Conservation (phyloP, 2,329 filamentous ascomycete genomes). For the Calonectria crousiana region DNA sequence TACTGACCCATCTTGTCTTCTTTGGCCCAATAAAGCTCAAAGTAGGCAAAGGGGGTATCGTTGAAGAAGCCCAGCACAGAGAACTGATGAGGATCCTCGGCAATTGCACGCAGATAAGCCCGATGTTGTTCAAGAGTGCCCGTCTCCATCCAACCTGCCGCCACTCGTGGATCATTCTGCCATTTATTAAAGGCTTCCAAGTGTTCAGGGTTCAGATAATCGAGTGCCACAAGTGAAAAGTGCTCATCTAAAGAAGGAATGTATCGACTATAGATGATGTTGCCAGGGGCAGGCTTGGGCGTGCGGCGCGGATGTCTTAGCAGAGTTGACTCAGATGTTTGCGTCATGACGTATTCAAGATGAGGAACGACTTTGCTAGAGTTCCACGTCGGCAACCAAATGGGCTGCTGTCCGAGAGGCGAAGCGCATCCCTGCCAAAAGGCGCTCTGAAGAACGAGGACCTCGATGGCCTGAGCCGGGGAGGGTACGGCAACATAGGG, state of each 20-base stretch:
- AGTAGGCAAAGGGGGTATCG: background rate
- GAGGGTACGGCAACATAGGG: background rate
- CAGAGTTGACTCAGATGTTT: background rate
- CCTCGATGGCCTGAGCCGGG: background rate
- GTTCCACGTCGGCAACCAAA: background rate
- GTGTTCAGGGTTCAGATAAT: background rate
- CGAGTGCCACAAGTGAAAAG: background rate
- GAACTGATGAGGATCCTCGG: background rate
- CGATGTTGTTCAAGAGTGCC: background rate
- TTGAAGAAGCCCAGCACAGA: background rate
- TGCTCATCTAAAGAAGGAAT: background rate
- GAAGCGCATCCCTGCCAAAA: background rate
- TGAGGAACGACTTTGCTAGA: background rate
- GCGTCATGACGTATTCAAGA: background rate
- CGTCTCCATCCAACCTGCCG: background rate
- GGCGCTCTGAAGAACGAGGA: background rate
- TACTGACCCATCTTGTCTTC: background rate
- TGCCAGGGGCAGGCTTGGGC: background rate
- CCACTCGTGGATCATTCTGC: background rate
- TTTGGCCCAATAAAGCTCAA: background rate
- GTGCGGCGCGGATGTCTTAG: background rate
- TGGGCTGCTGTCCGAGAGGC: background rate
- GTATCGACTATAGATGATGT: background rate
- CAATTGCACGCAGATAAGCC: background rate
- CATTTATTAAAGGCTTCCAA: background rate